Percentiles rank a stretch among this genome's conserved stretches.
phyloP scores from a whole-genome alignment of 2,329 filamentous ascomycete genomes.

The Verticillium nonalfalfae region DNA sequence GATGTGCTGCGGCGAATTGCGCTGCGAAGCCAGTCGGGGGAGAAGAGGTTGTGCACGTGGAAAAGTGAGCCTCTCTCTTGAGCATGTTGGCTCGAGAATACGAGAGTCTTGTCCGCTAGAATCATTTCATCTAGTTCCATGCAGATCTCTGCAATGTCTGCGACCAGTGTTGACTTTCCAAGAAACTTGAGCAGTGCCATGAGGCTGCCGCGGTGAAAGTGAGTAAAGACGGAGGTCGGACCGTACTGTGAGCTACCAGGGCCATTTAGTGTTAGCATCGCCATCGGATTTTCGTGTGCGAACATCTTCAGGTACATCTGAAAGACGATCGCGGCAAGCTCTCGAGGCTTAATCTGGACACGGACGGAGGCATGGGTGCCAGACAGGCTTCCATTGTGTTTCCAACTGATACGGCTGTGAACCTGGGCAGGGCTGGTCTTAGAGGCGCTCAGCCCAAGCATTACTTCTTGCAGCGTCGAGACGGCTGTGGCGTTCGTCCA shows the following conservation, averaged over 20 bases:
- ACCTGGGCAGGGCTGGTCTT: conserved; percentile 10
- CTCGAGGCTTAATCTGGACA: conserved; percentile 22
- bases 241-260: background rate
- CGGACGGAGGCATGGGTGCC: conserved; percentile 1
- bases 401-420: conserved; percentile 27
- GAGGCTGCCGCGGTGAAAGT: conserved; percentile 32
- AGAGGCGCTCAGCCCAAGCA: conserved; percentile 16
- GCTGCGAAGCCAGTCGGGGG: conserved; percentile 20
- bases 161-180: conserved; percentile 20
- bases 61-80: conserved; percentile 29
- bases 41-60: conserved; percentile 25
- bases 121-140: conserved; percentile 20
- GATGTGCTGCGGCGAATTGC: conserved; percentile 13
- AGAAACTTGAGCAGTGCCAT: conserved; percentile 30
- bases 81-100: conserved; percentile 21
- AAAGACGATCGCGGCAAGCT: conserved; percentile 32
- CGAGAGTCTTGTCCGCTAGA: conserved; percentile 19
- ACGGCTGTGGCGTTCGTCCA: conserved; percentile 40
- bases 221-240: conserved; percentile 12
- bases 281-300: conserved; percentile 24
- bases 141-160: conserved; percentile 25
- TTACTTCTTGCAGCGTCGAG: conserved; percentile 31
- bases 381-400: conserved; percentile 23
- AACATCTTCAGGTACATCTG: conserved; percentile 40
- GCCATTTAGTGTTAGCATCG: background rate